These are phyloP conservation scores for Pythium utonaiense DNA, from an alignment of 352 stramenopile species.

Conservation along the genomic window DNA sequence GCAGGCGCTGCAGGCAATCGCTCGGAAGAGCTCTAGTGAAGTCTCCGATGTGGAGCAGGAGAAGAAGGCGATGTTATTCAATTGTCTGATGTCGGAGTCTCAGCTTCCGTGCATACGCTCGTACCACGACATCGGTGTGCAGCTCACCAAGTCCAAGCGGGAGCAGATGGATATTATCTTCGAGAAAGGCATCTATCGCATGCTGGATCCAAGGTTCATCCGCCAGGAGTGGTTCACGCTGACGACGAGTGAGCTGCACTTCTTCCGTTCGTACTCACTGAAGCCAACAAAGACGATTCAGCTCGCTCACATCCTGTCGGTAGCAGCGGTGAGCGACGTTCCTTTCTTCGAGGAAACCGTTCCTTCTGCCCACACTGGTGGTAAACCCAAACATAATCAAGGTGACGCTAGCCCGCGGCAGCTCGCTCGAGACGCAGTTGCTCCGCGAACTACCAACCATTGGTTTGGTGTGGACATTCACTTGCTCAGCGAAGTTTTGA, in stretches of 20 bases:
- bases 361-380: neutral
- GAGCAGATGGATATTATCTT: constrained; percentile 58
- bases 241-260: constrained; percentile 49
- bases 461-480: constrained; percentile 66
- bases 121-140: constrained; percentile 57
- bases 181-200: constrained; percentile 56
- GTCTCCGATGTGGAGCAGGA: constrained; percentile 16
- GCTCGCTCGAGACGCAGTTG: neutral
- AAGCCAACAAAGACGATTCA: constrained; percentile 35
- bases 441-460: constrained; percentile 16
- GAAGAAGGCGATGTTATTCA: constrained; percentile 49
- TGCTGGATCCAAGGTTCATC: constrained; percentile 43
- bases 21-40: constrained; percentile 2
- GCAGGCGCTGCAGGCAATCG: constrained; percentile 39
- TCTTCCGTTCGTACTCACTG: constrained; percentile 66
- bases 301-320: constrained; percentile 43
- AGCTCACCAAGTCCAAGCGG: constrained; percentile 45
- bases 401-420: neutral
- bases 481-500: constrained; percentile 49
- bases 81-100: constrained; percentile 54
- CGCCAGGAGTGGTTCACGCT: constrained; percentile 76
- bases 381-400: neutral
- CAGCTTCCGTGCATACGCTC: constrained; percentile 36
- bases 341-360: constrained; percentile 22
- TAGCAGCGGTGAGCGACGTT: constrained; percentile 32